phyloP scores from a whole-genome alignment of 2,329 filamentous ascomycete species.

The Fusarium brachygibbosum region DNA sequence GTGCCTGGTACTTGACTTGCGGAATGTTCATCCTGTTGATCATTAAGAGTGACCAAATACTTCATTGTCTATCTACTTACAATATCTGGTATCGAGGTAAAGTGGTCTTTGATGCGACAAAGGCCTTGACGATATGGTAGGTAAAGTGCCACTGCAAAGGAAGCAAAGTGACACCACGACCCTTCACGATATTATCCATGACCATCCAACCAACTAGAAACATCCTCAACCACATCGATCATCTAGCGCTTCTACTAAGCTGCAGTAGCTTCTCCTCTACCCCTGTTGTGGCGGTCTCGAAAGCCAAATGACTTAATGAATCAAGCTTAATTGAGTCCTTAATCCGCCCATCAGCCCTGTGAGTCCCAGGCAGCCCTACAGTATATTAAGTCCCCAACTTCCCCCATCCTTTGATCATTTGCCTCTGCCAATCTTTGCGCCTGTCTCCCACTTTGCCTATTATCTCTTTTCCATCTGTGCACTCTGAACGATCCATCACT shows the following conservation, averaged over 20 bases:
- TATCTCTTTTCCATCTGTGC: accelerated
- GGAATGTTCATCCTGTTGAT: background rate
- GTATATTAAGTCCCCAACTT: slow-evolving; percentile 23
- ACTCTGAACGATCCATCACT: too few species aligned
- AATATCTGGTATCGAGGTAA: accelerated
- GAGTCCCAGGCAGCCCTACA: slow-evolving; percentile 14
- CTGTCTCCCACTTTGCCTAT: too few species aligned
- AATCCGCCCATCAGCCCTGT: slow-evolving; percentile 15
- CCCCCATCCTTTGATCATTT: slow-evolving; percentile 1
- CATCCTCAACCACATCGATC: background rate
- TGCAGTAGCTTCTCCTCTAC: slow-evolving; percentile 12
- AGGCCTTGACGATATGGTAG: background rate
- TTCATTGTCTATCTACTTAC: accelerated
- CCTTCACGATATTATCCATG: slow-evolving; percentile 1
- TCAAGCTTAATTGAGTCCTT: slow-evolving; percentile 32
- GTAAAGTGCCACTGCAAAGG: background rate
- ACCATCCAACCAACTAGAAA: slow-evolving; percentile 8
- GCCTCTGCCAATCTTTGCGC: background rate
- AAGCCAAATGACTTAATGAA: background rate
- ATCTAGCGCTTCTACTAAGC: slow-evolving; percentile 8
- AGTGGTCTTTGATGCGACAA: accelerated
- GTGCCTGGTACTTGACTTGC: background rate
- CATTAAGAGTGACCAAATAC: too few species aligned
- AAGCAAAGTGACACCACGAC: background rate
- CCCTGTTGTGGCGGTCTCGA: slow-evolving; percentile 31